Base-by-base conservation (phyloP, 805 yeast genomes). In the Metschnikowia koreensis region DNA sequence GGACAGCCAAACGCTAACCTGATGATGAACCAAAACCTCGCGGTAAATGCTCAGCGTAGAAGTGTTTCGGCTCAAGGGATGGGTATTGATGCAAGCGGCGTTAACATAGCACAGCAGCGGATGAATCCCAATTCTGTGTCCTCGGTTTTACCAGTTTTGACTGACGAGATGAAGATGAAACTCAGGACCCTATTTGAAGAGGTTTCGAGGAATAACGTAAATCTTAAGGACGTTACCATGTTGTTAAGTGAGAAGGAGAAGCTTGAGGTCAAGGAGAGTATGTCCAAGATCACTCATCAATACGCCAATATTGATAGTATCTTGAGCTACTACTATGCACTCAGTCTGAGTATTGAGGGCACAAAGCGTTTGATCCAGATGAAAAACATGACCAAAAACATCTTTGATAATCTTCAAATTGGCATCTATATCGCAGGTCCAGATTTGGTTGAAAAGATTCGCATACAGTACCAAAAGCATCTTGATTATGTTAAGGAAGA, bases 281-380 rank as follows among this genome's bases (percentile, higher is more conserved):
- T 83, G 59, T 75, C 73, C 41, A 76, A 75, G 40, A 73, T 81
- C 31, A 75, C 87, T 33, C 86, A 82, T 60, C 76, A 86, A 56
- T 82, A 81, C 66, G 77, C 83, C 37, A 79, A 85, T 55, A 86
- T 87, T 15, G 96, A 89, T 63, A 85, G 85, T 54, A 75, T 90
- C 41, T 82, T 89, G 39, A 90, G 96, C 37, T 84, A 87, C 62
- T 89, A 88, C 61, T 90, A 81, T 63, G 79, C 86, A 52, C 74
- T 89, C 54, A 87, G 96, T 1, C 83, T 85, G 60, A 87, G 87
- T 65, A 79, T 77, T 45, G 88, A 84, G 46, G 92, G 89, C 9
- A 86, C 96, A 1, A 83, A 82, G 61, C 81, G 88, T 58, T 79
- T 91, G 53, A 77, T 91, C 53, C 92, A 87, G 64, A 81, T 88